phyloP scores from a whole-genome alignment of 148 eudicot genomes.

The Drosera capensis region DNA sequence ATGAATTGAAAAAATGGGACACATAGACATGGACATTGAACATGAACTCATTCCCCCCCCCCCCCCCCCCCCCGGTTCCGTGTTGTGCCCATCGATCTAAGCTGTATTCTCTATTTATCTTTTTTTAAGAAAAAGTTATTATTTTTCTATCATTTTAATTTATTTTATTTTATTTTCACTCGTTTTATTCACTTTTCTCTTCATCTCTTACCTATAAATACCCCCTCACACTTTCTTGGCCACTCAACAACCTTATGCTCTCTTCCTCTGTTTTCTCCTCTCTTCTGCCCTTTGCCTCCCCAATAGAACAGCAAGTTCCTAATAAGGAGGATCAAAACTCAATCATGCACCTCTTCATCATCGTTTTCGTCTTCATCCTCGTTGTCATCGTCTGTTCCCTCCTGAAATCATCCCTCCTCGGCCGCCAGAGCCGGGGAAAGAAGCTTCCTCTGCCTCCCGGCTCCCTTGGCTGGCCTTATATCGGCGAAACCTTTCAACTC shows the following conservation, averaged over 20 bases:
- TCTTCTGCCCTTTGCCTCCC: background rate
- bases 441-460: conserved; percentile 79
- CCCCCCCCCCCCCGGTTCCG: too few species aligned
- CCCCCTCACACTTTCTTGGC: background rate
- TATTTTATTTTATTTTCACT: background rate
- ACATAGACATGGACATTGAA: too few species aligned
- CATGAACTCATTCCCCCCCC: too few species aligned
- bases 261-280: background rate
- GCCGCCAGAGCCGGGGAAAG: background rate
- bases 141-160: too few species aligned
- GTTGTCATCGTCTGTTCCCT: background rate
- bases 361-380: background rate
- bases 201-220: background rate
- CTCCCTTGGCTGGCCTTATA: conserved; percentile 73
- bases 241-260: background rate
- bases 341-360: background rate
- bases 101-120: background rate
- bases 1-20: too few species aligned
- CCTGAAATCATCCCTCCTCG: background rate
- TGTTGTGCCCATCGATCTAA: conserved; percentile 1
- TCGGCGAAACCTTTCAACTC: conserved; percentile 85
- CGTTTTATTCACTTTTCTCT: background rate
- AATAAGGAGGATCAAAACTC: too few species aligned
- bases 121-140: too few species aligned
- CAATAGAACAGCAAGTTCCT: background rate